Base-by-base conservation (phyloP, 768 basidiomycete genomes). In the Rubroboletus pulcherrimus region DNA sequence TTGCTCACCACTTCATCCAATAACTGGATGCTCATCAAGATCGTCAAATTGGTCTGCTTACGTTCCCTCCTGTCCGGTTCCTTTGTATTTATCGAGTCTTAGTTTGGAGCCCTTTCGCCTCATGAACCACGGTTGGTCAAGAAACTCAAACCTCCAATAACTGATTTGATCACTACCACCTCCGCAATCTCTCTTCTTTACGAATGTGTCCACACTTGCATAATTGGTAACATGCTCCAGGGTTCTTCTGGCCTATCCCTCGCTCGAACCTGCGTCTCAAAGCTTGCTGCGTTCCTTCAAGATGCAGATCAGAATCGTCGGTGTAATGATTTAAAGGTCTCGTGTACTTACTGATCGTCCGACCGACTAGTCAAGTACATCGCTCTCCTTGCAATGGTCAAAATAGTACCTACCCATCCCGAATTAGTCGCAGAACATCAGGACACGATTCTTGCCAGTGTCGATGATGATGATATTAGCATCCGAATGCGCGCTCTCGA, bases 11-110 rank as follows among this genome's bases (percentile, higher is more conserved):
- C 87, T 2, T 93, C 93, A 11, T 89, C 91, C 10, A 98, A 99
- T 71, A 99, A 99, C 64, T 99, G 97, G 97, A 96, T 98, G 92
- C 81, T 99, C 56, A 99, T 99, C 72, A 99, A 99, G 74, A 88
- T 98, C 51, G 86, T 98, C 69, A 99, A 99, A 74, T 72, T 98
- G 71, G 96, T 94, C 71, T 64, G 80, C 66, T 55, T 14, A 30
- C n/a, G 41, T 21, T 30, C 24, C 14, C 46, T 55, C 30, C 37
- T 4, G 19, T 42, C 31, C n/a, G 4, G 9, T 4, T 17, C 19
- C 11, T 10, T 35, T 45, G 15, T 44, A 30, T 33, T 49, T 8
- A 57, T 55, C 4, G 44, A 51, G 56, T 10, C 38, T 7, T 65
- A 98, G 96, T 98, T 99, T 74, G 95, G 96, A 21, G 86, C 88